phyloP scores from a whole-genome alignment of 2,329 filamentous ascomycete genomes.

The Teratosphaeriaceae sp. region DNA sequence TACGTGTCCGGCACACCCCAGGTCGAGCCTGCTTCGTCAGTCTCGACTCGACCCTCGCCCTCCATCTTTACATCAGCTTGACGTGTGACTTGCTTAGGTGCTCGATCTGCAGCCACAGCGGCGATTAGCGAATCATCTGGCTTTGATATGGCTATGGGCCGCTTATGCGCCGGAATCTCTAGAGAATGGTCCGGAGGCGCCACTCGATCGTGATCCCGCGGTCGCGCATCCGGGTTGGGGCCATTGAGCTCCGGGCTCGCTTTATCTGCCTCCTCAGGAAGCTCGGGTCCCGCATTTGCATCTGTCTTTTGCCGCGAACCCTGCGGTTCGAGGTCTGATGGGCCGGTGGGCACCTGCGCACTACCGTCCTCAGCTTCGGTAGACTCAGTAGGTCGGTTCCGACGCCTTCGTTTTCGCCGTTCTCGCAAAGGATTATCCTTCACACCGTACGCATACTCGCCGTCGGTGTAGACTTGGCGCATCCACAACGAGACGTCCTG shows the following conservation, averaged over 20 bases:
- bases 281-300: neutral
- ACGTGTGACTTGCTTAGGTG: conserved; percentile 37
- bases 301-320: neutral
- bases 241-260: no score
- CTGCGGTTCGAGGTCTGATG: neutral
- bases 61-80: conserved; percentile 25
- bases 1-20: conserved; percentile 41
- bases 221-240: conserved; percentile 45
- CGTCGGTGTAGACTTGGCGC: conserved; percentile 79
- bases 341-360: neutral
- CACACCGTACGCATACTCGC: conserved; percentile 77
- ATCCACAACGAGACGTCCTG: conserved; percentile 76
- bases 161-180: conserved; percentile 8
- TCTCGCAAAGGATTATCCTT: conserved; percentile 67
- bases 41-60: conserved; percentile 5
- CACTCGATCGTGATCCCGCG: conserved; percentile 19
- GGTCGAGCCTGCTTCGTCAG: conserved; percentile 26
- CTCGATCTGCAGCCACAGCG: conserved; percentile 37
- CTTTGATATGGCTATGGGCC: conserved; percentile 4
- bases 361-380: conserved; percentile 22
- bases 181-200: conserved; percentile 22
- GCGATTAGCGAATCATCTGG: conserved; percentile 42
- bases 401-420: conserved; percentile 44
- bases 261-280: neutral
- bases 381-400: conserved; percentile 20